Base-by-base conservation (phyloP, 1,139 yeast genomes). In the Saccharomyces uvarum region DNA sequence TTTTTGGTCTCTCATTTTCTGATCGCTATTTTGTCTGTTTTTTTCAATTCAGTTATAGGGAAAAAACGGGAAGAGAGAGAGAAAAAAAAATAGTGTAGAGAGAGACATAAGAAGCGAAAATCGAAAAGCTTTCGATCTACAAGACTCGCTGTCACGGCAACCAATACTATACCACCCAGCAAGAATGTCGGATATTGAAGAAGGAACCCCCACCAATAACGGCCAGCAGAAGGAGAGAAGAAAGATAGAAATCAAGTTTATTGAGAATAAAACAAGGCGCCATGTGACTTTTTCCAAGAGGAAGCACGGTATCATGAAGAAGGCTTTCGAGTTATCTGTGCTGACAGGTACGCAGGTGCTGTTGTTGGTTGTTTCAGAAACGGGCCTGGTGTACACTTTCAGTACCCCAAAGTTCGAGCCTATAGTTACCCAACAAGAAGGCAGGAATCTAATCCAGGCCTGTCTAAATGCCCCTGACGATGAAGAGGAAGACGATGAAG, bases 331-430 rank as follows among this genome's bases (percentile, higher is more conserved):
- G 72, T 79, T 93, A 62, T 86, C 95, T 27, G 98, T 95, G 52
- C 79, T 93, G 64, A 93, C 99, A 7, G 99, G 99, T 52, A 93
- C 98, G 47, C 99, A 93, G 73, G 98, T 93, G 41, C 79, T 93
- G 62, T 77, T 93, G 58, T 80, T 93, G 64, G 99, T 95, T 57
- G 98, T 93, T 47, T 86, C 96, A 53, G 99, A 93, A 73, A 93
- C 99, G 16, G 99, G 99, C 5, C 82, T 93, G 61, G 99, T 93
- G 58, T 95, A 93, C 73, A 93, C 99, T n/a, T 93, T 93, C 72
- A 91, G 98, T 53, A 95, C 99, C 7, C 99, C 99, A 55, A 93
- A 93, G 73, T 82, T 93, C 67, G 99, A 95, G 73, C 99, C 99
- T n/a, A 81, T 93, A 64, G 99, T 93, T 54, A 93, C 98, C 41